phyloP scores from a whole-genome alignment of 169 alveolate species.

The Plasmodium knowlesi region DNA sequence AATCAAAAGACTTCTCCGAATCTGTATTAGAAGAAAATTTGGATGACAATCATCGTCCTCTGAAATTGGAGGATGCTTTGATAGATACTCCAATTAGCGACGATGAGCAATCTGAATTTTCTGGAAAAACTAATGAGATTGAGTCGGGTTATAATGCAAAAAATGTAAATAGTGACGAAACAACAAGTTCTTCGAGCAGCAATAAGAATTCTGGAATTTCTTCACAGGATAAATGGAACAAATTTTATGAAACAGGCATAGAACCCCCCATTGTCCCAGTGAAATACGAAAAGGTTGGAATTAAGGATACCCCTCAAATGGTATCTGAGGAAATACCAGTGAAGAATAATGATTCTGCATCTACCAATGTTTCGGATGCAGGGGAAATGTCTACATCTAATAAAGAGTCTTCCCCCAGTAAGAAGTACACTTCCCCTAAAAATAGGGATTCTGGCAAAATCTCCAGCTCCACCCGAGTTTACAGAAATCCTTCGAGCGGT shows the following conservation, averaged over 20 bases:
- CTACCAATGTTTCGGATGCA: neutral
- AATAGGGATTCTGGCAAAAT: neutral
- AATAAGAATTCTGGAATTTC: neutral
- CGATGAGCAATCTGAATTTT: too few relatives aligned
- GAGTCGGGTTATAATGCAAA: too few relatives aligned
- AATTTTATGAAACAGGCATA: neutral
- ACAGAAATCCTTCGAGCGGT: neutral
- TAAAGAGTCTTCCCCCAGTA: neutral
- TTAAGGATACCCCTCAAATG: neutral
- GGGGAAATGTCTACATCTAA: neutral
- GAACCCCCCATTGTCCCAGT: neutral
- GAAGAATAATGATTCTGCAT: neutral
- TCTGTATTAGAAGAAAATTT: neutral
- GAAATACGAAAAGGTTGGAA: neutral
- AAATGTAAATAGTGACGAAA: too few relatives aligned
- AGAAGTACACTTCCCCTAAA: neutral
- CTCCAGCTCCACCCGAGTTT: neutral
- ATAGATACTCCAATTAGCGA: neutral
- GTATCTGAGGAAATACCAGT: neutral
- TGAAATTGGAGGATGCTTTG: neutral
- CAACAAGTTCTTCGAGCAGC: neutral
- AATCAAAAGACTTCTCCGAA: neutral
- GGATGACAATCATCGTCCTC: neutral
- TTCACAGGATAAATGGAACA: neutral
- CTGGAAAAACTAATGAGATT: too few relatives aligned